phyloP scores from a whole-genome alignment of 2,329 filamentous ascomycete genomes.

The Ceratocystis huliohia region DNA sequence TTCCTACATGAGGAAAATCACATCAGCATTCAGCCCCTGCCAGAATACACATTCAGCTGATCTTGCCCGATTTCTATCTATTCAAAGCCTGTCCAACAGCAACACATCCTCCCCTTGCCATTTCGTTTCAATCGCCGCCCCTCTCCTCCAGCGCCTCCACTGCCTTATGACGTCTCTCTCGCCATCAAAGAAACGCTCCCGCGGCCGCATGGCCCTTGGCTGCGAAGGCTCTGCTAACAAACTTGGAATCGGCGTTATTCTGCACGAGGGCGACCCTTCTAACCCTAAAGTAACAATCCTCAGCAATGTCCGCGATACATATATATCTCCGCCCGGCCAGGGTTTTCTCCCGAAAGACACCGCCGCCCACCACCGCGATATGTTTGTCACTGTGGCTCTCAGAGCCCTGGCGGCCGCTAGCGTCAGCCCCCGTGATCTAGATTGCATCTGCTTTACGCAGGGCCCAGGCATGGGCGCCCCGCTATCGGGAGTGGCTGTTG shows the following conservation, averaged over 20 bases:
- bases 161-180: slow-evolving; percentile 19
- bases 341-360: slow-evolving; percentile 97
- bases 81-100: no score
- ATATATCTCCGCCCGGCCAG: slow-evolving; percentile 77
- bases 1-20: not conserved
- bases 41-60: no score
- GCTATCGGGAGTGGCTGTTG: slow-evolving; percentile 72
- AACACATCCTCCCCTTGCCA: not conserved
- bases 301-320: slow-evolving; percentile 89
- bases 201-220: slow-evolving; percentile 42
- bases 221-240: slow-evolving; percentile 96
- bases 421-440: slow-evolving; percentile 51
- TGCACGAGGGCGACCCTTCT: slow-evolving; percentile 48
- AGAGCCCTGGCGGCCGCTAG: slow-evolving; percentile 61
- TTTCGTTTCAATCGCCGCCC: not conserved
- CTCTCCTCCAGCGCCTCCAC: not conserved
- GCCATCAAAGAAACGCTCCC: slow-evolving; percentile 23
- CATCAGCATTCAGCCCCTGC: no score
- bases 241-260: slow-evolving; percentile 83
- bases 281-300: slow-evolving; percentile 52
- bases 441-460: slow-evolving; percentile 91
- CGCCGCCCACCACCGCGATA: slow-evolving; percentile 75
- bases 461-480: slow-evolving; percentile 96
- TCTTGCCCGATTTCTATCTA: no score
- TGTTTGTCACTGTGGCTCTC: slow-evolving; percentile 72